Conservation (phyloP, 2,329 filamentous ascomycete genomes). For the Amylocarpus encephaloides region DNA sequence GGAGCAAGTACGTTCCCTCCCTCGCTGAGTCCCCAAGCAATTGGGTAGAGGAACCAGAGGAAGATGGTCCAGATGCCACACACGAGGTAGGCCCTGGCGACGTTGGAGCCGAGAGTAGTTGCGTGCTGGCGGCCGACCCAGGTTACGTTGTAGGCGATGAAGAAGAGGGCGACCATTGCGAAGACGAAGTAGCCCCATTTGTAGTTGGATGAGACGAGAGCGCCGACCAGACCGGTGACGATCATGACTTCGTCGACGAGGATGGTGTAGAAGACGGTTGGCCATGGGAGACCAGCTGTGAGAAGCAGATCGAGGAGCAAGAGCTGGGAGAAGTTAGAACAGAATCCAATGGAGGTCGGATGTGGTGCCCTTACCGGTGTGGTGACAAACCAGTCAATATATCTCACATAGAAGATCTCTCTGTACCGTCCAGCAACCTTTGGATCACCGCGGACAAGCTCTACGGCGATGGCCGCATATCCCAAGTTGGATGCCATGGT, state of each 20-base stretch:
- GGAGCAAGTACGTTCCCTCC: conserved; percentile 60
- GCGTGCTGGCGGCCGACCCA: conserved; percentile 52
- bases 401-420: conserved; percentile 61
- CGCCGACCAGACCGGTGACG: conserved; percentile 59
- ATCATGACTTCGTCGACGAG: conserved; percentile 62
- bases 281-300: conserved; percentile 57
- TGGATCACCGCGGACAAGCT: conserved; percentile 43
- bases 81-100: conserved; percentile 46
- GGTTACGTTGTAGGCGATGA: conserved; percentile 53
- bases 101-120: conserved; percentile 43
- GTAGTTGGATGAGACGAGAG: conserved; percentile 54
- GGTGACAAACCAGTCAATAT: conserved; percentile 59
- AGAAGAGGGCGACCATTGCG: conserved; percentile 47
- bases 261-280: conserved; percentile 55
- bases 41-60: conserved; percentile 60
- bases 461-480: conserved; percentile 54
- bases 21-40: conserved; percentile 57
- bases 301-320: conserved; percentile 57
- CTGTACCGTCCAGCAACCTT: conserved; percentile 46
- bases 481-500: conserved; percentile 62
- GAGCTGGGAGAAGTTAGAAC: conserved; percentile 30
- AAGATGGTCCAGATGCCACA: conserved; percentile 53
- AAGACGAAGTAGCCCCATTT: conserved; percentile 65
- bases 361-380: conserved; percentile 40
- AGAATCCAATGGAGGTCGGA: background rate